phyloP scores from a whole-genome alignment of 805 yeast genomes.

The Candida incommunis region DNA sequence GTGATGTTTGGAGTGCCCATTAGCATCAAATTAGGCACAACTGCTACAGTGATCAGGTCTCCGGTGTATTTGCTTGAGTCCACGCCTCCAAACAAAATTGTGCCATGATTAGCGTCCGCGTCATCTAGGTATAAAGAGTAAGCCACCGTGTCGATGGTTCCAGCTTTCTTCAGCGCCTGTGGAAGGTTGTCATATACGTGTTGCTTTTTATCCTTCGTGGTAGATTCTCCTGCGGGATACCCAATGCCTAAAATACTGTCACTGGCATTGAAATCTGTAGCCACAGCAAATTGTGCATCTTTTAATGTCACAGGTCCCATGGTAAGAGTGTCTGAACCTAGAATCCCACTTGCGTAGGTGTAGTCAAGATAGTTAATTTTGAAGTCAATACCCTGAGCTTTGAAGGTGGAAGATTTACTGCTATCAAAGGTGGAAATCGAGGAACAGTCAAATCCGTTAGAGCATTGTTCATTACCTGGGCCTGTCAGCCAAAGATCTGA shows the following conservation, averaged over 20 bases:
- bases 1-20: constrained; percentile 16
- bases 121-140: constrained; percentile 50
- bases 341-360: constrained; percentile 37
- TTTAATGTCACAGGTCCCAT: constrained; percentile 22
- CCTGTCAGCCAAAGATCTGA: constrained; percentile 35
- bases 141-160: constrained; percentile 36
- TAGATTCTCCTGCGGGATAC: background rate
- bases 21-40: constrained; percentile 6
- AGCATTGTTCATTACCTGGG: constrained; percentile 13
- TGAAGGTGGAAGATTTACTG: constrained; percentile 17
- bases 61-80: constrained; percentile 35
- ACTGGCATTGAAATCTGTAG: background rate
- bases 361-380: constrained; percentile 26
- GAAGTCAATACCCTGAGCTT: constrained; percentile 8
- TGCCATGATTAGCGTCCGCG: constrained; percentile 14
- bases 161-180: constrained; percentile 15
- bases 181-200: constrained; percentile 3
- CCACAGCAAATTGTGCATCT: background rate
- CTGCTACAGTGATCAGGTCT: constrained; percentile 24
- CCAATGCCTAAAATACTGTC: background rate
- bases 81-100: constrained; percentile 33
- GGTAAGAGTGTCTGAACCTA: constrained; percentile 33
- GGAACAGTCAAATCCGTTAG: constrained; percentile 4
- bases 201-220: background rate
- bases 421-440: constrained; percentile 14